phyloP scores from a whole-genome alignment of 164 flowering plant genomes.

The Vitis vinifera region ASM3070453v1 NC_081817.1:5359001-5359500 shows the following conservation, averaged over 20 bases:
- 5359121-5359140: slow-evolving; percentile 9
- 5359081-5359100: slow-evolving; percentile 2
- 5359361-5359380: slow-evolving; percentile 12
- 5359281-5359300: slow-evolving; percentile 57
- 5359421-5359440: slow-evolving; percentile 31
- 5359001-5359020: slow-evolving; percentile 51
- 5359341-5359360: slow-evolving; percentile 15
- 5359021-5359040: slow-evolving; percentile 48
- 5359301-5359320: slow-evolving; percentile 76
- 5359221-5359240: slow-evolving; percentile 15
- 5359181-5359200: slow-evolving; percentile 4
- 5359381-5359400: slow-evolving; percentile 18
- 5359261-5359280: slow-evolving; percentile 15
- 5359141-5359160: slow-evolving; percentile 8
- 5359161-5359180: slow-evolving; percentile 1
- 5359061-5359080: slow-evolving; percentile 4
- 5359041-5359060: slow-evolving; percentile 21
- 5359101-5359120: slow-evolving; percentile 11
- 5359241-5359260: slow-evolving; percentile 16
- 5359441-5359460: slow-evolving; percentile 27
- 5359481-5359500: slow-evolving; percentile 27
- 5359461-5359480: slow-evolving; percentile 20
- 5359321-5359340: slow-evolving; percentile 46
- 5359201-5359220: slow-evolving; percentile 13
- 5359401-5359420: slow-evolving; percentile 37